A percentile compares a stretch with the other conserved stretches of the same genome.
phyloP scores from a whole-genome alignment of 495 filamentous ascomycete genomes.

The Lasiosphaeriaceae sp. region DNA sequence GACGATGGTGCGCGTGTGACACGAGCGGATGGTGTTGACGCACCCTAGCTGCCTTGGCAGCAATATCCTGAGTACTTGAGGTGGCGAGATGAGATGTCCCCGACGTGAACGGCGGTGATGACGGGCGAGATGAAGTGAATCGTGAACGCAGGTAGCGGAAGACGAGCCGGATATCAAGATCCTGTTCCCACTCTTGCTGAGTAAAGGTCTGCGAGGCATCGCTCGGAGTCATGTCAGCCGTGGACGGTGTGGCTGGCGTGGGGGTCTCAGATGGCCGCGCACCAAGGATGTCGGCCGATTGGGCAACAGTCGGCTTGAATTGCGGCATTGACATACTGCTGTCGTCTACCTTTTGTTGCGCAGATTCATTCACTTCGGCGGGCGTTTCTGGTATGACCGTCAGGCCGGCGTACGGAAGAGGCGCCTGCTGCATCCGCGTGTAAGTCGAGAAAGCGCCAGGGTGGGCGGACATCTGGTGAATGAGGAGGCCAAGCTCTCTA shows the following conservation, averaged over 20 bases:
- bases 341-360: constrained; percentile 18
- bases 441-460: constrained; percentile 80
- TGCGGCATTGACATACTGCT: constrained; percentile 30
- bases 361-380: constrained; percentile 23
- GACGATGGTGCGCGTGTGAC: constrained; percentile 43
- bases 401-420: constrained; percentile 53
- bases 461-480: constrained; percentile 71
- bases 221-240: constrained; percentile 5
- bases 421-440: constrained; percentile 45
- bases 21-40: constrained; percentile 82
- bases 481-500: constrained; percentile 76
- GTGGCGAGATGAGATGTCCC: constrained; percentile 41
- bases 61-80: constrained; percentile 57
- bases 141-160: constrained; percentile 79
- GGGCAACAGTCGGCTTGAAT: constrained; percentile 48
- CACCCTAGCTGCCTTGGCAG: constrained; percentile 76
- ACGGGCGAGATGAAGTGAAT: constrained; percentile 47
- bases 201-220: constrained; percentile 31
- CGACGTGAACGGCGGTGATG: constrained; percentile 35
- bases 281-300: constrained; percentile 27
- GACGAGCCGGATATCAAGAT: constrained; percentile 80
- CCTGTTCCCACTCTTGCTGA: constrained; percentile 82
- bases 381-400: constrained; percentile 49
- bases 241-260: constrained; percentile 8
- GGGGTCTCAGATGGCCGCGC: constrained; percentile 13